phyloP scores from a whole-genome alignment of 225 moss, liverwort and hornwort species.

The Anthoceros angustus region DNA sequence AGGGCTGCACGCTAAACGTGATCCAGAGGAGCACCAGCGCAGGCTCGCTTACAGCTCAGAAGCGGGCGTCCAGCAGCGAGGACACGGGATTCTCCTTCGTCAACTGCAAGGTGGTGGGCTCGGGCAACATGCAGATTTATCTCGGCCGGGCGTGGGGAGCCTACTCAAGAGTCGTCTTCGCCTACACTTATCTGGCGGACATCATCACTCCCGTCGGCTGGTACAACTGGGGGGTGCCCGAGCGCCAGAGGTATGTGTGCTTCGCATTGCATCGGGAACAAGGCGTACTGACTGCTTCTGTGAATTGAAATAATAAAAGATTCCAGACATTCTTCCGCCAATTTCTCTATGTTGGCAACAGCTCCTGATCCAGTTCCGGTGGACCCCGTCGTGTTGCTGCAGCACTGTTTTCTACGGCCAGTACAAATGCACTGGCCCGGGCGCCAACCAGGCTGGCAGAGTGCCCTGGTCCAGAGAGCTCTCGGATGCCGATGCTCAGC shows the following conservation, averaged over 20 bases:
- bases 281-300: no score
- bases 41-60: constrained; percentile 51
- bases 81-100: constrained; percentile 36
- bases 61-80: constrained; percentile 30
- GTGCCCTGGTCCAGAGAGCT: background rate
- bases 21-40: constrained; percentile 12
- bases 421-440: background rate
- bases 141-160: constrained; percentile 35
- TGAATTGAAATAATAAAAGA: no score
- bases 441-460: background rate
- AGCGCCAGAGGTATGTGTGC: background rate
- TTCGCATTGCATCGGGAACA: background rate
- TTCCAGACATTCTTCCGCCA: background rate
- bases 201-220: constrained; percentile 31
- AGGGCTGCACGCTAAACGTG: constrained; percentile 30
- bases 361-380: background rate
- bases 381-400: background rate
- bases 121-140: constrained; percentile 18
- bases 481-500: background rate
- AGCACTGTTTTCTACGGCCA: constrained; percentile 4
- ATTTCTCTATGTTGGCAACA: background rate
- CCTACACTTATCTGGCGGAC: constrained; percentile 23
- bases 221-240: background rate
- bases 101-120: constrained; percentile 29
- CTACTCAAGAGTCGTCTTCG: constrained; percentile 28